Evolutionary conservation across 2,329 filamentous ascomycete genomes (phyloP), one percentile per base, ranked within the genome.

Genomic region (Erysiphe neolycopersici): DNA sequence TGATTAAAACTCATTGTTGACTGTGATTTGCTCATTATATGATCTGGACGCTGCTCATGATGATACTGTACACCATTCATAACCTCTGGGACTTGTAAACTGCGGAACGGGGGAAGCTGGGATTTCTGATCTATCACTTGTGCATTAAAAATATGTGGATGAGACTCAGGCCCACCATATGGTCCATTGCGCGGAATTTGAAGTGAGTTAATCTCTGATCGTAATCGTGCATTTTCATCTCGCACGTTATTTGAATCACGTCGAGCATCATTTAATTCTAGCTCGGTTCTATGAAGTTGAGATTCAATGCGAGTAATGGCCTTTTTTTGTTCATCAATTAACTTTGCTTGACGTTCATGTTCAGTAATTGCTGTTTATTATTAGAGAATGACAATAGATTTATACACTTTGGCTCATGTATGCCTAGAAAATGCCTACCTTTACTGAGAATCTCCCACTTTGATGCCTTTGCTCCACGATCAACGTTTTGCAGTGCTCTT

Each of bases 361-460:
- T 76, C 71, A 18, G 66, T 62, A 46, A 76, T 76, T 16, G 72
- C 72, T 75, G 47, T 31, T n/a, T 22, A 51, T 31, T 19, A 30
- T 54, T 44, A 54, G 49, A 46, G 19, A 36, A n/a, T 22, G 16
- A 31, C 4, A 32, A n/a, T 18, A 18, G n/a, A 33, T 36, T 30
- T 8, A 36, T n/a, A n/a, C 17, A 17, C 14, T n/a, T n/a, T 36
- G 13, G 14, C 16, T 12, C 13, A 10, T 38, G 17, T n/a, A 8
- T 3, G 12, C 22, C 8, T 6, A 26, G 22, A 26, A 26, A 6
- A 26, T 26, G 22, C 22, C 48, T 62, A 85, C 81, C 79, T 65
- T 87, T 87, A 2, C 79, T 84, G 14, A 91, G 57, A 41, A 87
- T 84, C 53, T 91, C 81, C 81, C 81, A 91, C 53, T 91, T 91